Base-by-base conservation (phyloP, 2,329 filamentous ascomycete genomes). In the Aspergillus luchuensis region DNA sequence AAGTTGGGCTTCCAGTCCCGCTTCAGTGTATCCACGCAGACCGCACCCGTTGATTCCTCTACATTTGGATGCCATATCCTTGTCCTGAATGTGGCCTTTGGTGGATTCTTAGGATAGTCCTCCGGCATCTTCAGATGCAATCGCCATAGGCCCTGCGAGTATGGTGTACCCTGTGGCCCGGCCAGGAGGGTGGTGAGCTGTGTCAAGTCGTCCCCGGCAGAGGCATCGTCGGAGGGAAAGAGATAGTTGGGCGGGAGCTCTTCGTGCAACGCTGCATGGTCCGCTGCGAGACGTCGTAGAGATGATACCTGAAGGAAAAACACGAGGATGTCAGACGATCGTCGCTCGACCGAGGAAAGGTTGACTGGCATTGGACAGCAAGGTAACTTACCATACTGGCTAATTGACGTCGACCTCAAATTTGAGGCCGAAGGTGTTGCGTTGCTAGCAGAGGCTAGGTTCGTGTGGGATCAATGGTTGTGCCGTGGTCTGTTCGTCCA, bases 31-130 rank as follows among this genome's bases (percentile, higher is more conserved):
- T 88, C 86, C 3, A 89, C 84, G 62, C 86, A 89, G 3, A 89
- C 85, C 0, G 82, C 82, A 5, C 86, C 86, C 0, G 83, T 85
- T n/a, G 79, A 76, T 56, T 87, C 84, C 63, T 88, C 86, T 53
- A 89, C 83, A 67, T 89, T 89, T 0, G 86, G 86, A 66, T 89
- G 86, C 80, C 85, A 89, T 64, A 88, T 84, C 5, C 81, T 79
- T 2, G 86, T 88, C 57, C 80, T 81, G 69, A 89, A 88, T 33
- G 80, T 79, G 2, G 86, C 86, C 43, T 85, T 88, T 50, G 76
- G 79, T 55, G 73, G 79, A 62, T 72, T 81, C 61, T 74, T 74
- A 7, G 79, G 77, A 66, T 87, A 87, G n/a, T 80, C 81, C 17
- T 81, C 76, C 0, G 86, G 86, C 36, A 88, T 86, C 49, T 82